Conservation (phyloP, 495 filamentous ascomycete genomes). For the Neurospora pannonica region DNA sequence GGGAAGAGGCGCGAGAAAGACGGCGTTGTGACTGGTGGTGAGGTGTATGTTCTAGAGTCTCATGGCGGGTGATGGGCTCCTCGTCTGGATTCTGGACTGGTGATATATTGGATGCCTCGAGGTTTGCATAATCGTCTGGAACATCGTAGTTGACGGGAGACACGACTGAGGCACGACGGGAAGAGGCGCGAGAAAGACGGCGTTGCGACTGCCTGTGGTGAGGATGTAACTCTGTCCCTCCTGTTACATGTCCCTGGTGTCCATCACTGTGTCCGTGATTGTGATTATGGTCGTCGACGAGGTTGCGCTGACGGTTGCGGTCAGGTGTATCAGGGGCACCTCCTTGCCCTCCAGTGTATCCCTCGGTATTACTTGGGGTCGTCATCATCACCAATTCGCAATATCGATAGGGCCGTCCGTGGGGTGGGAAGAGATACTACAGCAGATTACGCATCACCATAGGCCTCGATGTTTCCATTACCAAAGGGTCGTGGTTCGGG, state of each 20-base stretch:
- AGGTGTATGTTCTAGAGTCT: slow-evolving; percentile 24
- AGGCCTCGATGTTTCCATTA: neutral
- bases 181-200: neutral
- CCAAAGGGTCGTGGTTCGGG: neutral
- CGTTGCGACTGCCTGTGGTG: neutral
- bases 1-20: neutral
- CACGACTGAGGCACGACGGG: neutral
- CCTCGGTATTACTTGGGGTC: neutral
- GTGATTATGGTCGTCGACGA: neutral
- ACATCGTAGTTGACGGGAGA: slow-evolving; percentile 27
- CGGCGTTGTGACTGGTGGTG: neutral
- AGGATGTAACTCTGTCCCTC: neutral
- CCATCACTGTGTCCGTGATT: neutral
- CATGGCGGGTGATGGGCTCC: slow-evolving; percentile 17
- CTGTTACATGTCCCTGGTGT: neutral
- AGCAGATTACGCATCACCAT: neutral
- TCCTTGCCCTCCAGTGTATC: neutral
- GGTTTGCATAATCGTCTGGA: slow-evolving; percentile 39
- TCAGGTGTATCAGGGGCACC: neutral
- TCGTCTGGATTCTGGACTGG: slow-evolving; percentile 38
- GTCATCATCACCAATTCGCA: neutral
- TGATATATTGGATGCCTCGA: slow-evolving; percentile 36
- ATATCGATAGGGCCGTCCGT: neutral
- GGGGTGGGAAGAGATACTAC: neutral
- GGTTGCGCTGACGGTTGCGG: neutral